Base-by-base conservation (phyloP, 2,329 filamentous ascomycete species). In the Hyphodiscus sp. region DNA sequence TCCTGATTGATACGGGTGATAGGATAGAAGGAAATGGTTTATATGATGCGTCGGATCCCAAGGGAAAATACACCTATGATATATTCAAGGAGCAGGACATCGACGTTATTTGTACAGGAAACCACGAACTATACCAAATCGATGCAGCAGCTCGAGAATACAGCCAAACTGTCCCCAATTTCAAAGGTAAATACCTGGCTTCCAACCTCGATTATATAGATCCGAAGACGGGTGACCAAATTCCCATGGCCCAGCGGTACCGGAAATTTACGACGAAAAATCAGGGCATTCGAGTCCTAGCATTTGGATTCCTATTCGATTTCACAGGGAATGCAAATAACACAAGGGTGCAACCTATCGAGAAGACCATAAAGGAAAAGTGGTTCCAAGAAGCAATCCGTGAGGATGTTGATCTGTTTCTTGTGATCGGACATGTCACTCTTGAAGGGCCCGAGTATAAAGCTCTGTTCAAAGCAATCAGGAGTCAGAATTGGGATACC, bases 1-100 rank as follows among this genome's bases (percentile, higher is more conserved):
- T 99, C n/a, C 75, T 99, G n/a, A 76, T 99, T 58, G 94, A 99
- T 68, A 96, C 91, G 0, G 94, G 94, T 56, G 94, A 97, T 67
- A 82, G 92, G 7, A 82, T 96, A 63, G 94, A 97, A 70, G 91
- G 92, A 38, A 97, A 96, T 67, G 94, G 92, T 1, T 80, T 99
- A 3, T 97, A 96, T 71, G 94, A 97, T 68, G 87, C 85, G 5
- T 96, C 91, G 0, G 76, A 79, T 26, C 94, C 94, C 9, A 95
- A 95, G 67, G 94, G 94, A 20, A 79, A 85, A 65, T 96, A 91
- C 69, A 90, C 89, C 1, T 92, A 90, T 67, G 87, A 92, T 59
- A 94, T 97, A 52, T 83, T 94, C 67, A 85, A 83, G 57, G 77
- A 95, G 66, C 90, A 96, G 67, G 72, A 83, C 44, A 83, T 96